Conservation (phyloP, 2,329 filamentous ascomycete genomes). For the Ophiostoma tasmaniense region DNA sequence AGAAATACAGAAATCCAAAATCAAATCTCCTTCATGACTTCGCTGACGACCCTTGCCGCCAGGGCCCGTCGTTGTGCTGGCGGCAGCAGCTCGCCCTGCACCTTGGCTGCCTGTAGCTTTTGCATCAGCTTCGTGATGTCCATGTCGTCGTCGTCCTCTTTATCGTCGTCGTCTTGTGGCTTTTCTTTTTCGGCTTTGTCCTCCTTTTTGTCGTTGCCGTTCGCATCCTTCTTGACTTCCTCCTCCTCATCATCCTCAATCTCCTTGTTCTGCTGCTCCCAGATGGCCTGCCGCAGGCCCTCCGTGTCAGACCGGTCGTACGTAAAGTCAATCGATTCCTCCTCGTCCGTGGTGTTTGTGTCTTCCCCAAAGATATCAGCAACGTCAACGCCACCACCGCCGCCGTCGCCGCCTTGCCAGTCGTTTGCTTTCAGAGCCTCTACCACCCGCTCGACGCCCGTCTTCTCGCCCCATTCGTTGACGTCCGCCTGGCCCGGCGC, state of each 20-base stretch:
- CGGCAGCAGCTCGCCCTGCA: conserved; percentile 50
- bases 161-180: conserved; percentile 27
- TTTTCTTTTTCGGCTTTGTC: conserved; percentile 19
- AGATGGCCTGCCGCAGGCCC: conserved; percentile 45
- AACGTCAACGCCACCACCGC: conserved; percentile 13
- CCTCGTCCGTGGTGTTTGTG: too few relatives aligned
- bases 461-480: conserved; percentile 46
- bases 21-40: conserved; percentile 54
- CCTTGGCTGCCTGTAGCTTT: conserved; percentile 52
- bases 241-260: conserved; percentile 3
- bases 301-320: conserved; percentile 46
- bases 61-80: conserved; percentile 53
- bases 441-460: conserved; percentile 42
- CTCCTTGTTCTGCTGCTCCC: conserved; percentile 27
- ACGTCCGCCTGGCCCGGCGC: conserved; percentile 30
- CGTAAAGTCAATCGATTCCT: conserved; percentile 37
- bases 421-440: conserved; percentile 60
- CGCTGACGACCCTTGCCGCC: conserved; percentile 52
- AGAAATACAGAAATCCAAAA: background rate
- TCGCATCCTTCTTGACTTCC: conserved; percentile 31
- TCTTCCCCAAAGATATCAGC: conserved; percentile 19
- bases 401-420: conserved; percentile 36
- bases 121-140: conserved; percentile 56
- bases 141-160: conserved; percentile 43
- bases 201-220: conserved; percentile 20